A percentile compares a stretch with the other conserved stretches of the same genome.
These are phyloP conservation scores for Podospora sp. DNA, from an alignment of 495 filamentous ascomycete species.

Conservation along the genomic window DNA sequence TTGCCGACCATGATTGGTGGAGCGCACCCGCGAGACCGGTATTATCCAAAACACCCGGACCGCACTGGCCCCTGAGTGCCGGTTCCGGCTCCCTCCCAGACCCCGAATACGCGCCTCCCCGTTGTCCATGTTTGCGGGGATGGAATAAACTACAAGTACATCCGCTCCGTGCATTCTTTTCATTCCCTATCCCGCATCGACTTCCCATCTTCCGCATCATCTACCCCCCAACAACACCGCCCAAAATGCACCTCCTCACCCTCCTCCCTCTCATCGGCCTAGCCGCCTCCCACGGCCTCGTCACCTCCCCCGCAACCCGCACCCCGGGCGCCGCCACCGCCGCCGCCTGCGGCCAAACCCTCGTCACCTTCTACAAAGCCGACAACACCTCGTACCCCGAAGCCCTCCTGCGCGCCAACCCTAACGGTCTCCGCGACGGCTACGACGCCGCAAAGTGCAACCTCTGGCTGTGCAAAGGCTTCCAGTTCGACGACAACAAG, in stretches of 20 bases:
- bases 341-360: slow-evolving; percentile 63
- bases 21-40: neutral
- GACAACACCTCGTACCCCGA: slow-evolving; percentile 73
- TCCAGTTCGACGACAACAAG: slow-evolving; percentile 71
- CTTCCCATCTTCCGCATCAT: neutral
- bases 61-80: neutral
- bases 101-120: neutral
- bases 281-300: slow-evolving; percentile 64
- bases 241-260: slow-evolving; percentile 23
- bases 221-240: neutral
- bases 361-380: slow-evolving; percentile 59
- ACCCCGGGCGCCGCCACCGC: slow-evolving; percentile 61
- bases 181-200: neutral
- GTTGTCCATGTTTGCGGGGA: too few species aligned
- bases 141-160: neutral
- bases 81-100: neutral
- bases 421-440: slow-evolving; percentile 52
- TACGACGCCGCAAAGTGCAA: slow-evolving; percentile 64
- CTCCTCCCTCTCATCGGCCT: slow-evolving; percentile 52
- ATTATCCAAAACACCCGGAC: slow-evolving; percentile 13
- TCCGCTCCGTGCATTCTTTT: neutral
- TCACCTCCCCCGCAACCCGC: slow-evolving; percentile 60
- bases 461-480: slow-evolving; percentile 71
- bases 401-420: slow-evolving; percentile 60
- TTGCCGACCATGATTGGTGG: slow-evolving; percentile 6